Conservation (phyloP, 495 filamentous ascomycete species). For the Hyaloscypha finlandica region DNA sequence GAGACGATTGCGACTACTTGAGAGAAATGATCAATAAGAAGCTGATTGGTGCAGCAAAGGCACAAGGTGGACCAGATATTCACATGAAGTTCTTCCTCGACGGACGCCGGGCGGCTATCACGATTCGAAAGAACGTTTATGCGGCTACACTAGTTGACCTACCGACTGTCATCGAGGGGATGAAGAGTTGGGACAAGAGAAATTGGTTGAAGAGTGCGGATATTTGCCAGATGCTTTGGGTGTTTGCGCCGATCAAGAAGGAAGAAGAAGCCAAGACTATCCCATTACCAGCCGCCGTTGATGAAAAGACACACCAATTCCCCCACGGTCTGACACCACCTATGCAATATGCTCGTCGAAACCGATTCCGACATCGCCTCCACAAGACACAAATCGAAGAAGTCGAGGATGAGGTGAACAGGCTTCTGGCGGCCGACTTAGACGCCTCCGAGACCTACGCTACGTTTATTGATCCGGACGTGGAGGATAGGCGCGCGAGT, state of each 20-base stretch:
- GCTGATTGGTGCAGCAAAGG: constrained; percentile 63
- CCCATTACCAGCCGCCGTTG: constrained; percentile 65
- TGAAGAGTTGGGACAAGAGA: constrained; percentile 95
- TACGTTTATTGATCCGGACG: constrained; percentile 64
- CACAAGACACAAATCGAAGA: constrained; percentile 85
- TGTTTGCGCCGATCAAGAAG: constrained; percentile 66
- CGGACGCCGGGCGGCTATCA: constrained; percentile 71
- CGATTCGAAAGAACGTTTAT: constrained; percentile 68
- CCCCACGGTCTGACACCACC: constrained; percentile 92
- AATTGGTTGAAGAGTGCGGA: constrained; percentile 93
- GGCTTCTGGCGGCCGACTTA: constrained; percentile 71
- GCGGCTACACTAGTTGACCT: constrained; percentile 84
- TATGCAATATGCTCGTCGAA: constrained; percentile 80
- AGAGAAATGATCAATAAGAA: constrained; percentile 69
- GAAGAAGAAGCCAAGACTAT: constrained; percentile 73
- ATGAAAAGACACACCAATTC: constrained; percentile 69
- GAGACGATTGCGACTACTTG: constrained; percentile 81
- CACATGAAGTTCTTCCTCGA: constrained; percentile 80
- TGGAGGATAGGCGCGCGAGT: constrained; percentile 47
- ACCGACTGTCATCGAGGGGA: constrained; percentile 88
- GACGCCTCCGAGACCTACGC: constrained; percentile 55
- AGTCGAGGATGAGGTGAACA: constrained; percentile 79
- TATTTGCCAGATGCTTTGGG: constrained; percentile 91
- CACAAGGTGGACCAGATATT: constrained; percentile 68
- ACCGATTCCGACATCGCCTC: constrained; percentile 81